phyloP scores from a whole-genome alignment of 768 basidiomycete species.

The Neoboletus magnificus region DNA sequence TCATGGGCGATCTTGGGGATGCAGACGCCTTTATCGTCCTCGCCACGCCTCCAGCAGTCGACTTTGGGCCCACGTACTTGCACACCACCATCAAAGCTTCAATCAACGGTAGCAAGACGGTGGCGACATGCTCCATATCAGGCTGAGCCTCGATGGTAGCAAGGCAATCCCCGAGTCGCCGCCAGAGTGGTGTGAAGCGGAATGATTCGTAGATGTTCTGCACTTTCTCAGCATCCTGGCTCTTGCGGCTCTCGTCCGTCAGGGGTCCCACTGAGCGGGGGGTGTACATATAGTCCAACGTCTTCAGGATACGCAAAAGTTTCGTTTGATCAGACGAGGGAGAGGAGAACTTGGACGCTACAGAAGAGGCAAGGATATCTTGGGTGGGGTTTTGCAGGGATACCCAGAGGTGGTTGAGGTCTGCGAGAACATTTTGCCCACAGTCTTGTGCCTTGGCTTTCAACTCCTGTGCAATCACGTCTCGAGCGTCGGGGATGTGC shows the following conservation, averaged over 20 bases:
- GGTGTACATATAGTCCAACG: constrained; percentile 95
- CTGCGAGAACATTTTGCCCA: constrained; percentile 67
- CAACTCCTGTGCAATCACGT: constrained; percentile 86
- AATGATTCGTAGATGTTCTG: constrained; percentile 89
- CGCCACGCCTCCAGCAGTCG: constrained; percentile 39
- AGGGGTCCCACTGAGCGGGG: constrained; percentile 47
- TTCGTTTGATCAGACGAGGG: constrained; percentile 97
- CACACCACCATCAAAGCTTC: constrained; percentile 98
- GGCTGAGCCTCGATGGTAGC: constrained; percentile 75
- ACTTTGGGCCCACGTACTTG: constrained; percentile 83
- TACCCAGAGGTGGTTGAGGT: constrained; percentile 72
- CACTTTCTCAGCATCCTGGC: constrained; percentile 73
- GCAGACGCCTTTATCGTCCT: constrained; percentile 60
- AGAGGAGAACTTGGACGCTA: constrained; percentile 88
- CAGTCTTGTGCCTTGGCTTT: constrained; percentile 84
- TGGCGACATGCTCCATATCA: constrained; percentile 84
- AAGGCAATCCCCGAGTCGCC: constrained; percentile 84
- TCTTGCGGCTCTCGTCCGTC: constrained; percentile 35
- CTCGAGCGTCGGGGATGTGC: constrained; percentile 81
- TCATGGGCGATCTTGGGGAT: constrained; percentile 67
- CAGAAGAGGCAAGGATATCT: constrained; percentile 58
- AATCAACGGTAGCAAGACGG: constrained; percentile 89
- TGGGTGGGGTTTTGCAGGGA: constrained; percentile 56
- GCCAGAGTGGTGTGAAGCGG: constrained; percentile 87
- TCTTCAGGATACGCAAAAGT: constrained; percentile 90